Percentiles rank a stretch among this genome's conserved stretches.
These are phyloP conservation scores for Arabidopsis lyrata DNA, from an alignment of 441 rosid species.

Conservation along the genomic window DNA sequence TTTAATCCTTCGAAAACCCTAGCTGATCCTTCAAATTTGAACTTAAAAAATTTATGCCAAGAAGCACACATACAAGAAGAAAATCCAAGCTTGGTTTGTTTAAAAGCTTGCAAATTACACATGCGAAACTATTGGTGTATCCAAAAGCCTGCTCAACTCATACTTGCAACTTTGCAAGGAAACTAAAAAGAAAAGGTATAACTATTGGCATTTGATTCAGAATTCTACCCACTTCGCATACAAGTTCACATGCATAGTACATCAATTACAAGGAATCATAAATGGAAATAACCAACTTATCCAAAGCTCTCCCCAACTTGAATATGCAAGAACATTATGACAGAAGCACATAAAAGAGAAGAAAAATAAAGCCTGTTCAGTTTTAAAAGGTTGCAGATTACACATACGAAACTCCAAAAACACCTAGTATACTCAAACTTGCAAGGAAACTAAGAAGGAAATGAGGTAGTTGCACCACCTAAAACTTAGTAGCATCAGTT, in stretches of 20 bases:
- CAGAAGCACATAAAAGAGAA: slow-evolving; percentile 10
- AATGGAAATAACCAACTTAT: neutral
- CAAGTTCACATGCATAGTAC: neutral
- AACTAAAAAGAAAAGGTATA: neutral
- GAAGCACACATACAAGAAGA: neutral
- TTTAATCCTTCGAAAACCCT: too few relatives aligned
- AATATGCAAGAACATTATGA: neutral
- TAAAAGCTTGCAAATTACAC: slow-evolving; percentile 21
- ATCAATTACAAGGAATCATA: neutral
- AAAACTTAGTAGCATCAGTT: neutral
- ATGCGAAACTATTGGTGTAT: neutral
- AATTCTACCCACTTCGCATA: neutral
- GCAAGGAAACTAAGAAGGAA: slow-evolving; percentile 3
- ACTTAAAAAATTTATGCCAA: too few relatives aligned
- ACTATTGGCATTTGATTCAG: neutral
- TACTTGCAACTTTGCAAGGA: neutral
- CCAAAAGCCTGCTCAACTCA: neutral
- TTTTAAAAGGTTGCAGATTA: slow-evolving; percentile 17
- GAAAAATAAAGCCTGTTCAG: slow-evolving; percentile 1
- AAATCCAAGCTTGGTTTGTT: neutral
- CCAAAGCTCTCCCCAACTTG: neutral
- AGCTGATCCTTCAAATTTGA: too few relatives aligned
- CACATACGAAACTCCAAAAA: neutral
- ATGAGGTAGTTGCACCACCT: slow-evolving; percentile 24
- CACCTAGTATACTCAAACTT: neutral